A percentile compares a stretch with the other conserved stretches of the same genome.
Conservation (phyloP, 108 stramenopile genomes). For the Nitzschia palea region DNA sequence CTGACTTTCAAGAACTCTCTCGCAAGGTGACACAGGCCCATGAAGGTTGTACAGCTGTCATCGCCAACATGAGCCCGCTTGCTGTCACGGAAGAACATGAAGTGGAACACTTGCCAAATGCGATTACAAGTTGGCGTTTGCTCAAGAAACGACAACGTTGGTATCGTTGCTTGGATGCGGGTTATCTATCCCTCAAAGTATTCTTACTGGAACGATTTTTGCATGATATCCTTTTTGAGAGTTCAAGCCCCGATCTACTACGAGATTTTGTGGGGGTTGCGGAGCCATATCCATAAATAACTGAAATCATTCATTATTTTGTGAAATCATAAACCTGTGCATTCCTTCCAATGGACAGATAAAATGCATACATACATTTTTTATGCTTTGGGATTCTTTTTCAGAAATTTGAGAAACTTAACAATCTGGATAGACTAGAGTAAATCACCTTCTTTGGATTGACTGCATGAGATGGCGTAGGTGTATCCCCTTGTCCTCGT, state of each 20-base stretch:
- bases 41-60: slow-evolving; percentile 73
- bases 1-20: slow-evolving; percentile 78
- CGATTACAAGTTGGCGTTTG: slow-evolving; percentile 84
- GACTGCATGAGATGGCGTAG: too few species aligned
- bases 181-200: slow-evolving; percentile 92
- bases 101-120: slow-evolving; percentile 78
- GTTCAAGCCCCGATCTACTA: slow-evolving; percentile 70
- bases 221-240: slow-evolving; percentile 94
- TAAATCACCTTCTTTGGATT: too few species aligned
- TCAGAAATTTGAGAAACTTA: too few species aligned
- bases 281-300: too few species aligned
- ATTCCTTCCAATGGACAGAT: too few species aligned
- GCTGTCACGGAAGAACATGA: slow-evolving; percentile 78
- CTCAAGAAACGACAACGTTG: slow-evolving; percentile 88
- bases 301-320: too few species aligned
- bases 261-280: slow-evolving; percentile 62
- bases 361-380: too few species aligned
- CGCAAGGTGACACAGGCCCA: slow-evolving; percentile 72
- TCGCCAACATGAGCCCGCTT: slow-evolving; percentile 77
- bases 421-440: too few species aligned
- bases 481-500: too few species aligned
- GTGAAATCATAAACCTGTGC: too few species aligned
- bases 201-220: slow-evolving; percentile 95
- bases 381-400: too few species aligned
- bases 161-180: slow-evolving; percentile 92